Conservation (phyloP, 805 yeast genomes). For the Grigorovia humatica region DNA sequence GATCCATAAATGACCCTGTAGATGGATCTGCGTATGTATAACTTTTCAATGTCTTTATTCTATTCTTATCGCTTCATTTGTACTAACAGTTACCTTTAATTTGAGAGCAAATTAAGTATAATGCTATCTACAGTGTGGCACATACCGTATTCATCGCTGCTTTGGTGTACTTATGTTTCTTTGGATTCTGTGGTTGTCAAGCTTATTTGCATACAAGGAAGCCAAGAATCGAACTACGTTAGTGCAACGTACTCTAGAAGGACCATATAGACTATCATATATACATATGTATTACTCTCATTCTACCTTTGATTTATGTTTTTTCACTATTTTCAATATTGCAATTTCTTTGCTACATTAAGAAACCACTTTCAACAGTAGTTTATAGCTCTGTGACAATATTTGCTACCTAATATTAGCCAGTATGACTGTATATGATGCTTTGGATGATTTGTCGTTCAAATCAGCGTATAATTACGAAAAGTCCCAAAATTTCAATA, state of each 20-base stretch:
- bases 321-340: too few relatives aligned
- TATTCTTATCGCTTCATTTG: neutral
- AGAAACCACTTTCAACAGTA: neutral
- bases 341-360: too few relatives aligned
- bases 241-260: neutral
- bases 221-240: slow-evolving; percentile 47
- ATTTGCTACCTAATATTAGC: too few relatives aligned
- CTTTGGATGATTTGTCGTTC: slow-evolving; percentile 12
- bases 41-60: neutral
- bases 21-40: slow-evolving; percentile 66
- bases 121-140: slow-evolving; percentile 70
- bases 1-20: slow-evolving; percentile 81
- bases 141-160: slow-evolving; percentile 86
- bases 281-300: too few relatives aligned
- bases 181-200: slow-evolving; percentile 86
- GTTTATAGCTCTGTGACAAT: neutral
- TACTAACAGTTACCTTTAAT: neutral
- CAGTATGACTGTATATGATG: neutral
- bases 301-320: too few relatives aligned
- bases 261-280: neutral
- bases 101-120: neutral
- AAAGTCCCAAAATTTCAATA: slow-evolving; percentile 15
- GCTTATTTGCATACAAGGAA: slow-evolving; percentile 53
- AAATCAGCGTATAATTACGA: slow-evolving; percentile 26
- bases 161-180: slow-evolving; percentile 65